These are phyloP conservation scores for Xylaria multiplex DNA, from an alignment of 2,329 filamentous ascomycete species.

Conservation along the genomic window DNA sequence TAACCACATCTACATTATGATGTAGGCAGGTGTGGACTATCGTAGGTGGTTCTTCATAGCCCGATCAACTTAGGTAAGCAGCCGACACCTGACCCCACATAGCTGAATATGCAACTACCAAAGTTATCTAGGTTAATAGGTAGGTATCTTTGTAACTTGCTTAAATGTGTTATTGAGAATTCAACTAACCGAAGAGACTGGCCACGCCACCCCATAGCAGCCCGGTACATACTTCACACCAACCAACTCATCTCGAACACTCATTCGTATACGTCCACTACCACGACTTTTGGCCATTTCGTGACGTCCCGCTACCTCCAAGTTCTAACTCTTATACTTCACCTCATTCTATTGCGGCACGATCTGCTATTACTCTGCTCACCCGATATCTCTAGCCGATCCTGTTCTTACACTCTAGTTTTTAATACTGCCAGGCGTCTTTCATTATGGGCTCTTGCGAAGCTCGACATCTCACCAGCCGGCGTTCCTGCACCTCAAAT, in stretches of 20 bases:
- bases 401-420: not conserved
- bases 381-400: not conserved
- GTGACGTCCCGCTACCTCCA: too few species aligned
- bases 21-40: not conserved
- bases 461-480: conserved; percentile 13
- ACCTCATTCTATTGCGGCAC: not conserved
- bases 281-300: not conserved
- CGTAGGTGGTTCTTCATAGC: not conserved
- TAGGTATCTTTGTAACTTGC: not conserved
- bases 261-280: not conserved
- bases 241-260: too few species aligned
- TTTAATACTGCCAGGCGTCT: not conserved
- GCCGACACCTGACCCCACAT: too few species aligned
- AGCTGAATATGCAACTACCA: too few species aligned
- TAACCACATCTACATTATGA: not conserved
- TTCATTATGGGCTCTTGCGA: conserved; percentile 19
- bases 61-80: not conserved
- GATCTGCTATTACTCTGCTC: not conserved
- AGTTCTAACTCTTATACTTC: not conserved
- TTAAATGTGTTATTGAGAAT: not conserved
- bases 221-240: too few species aligned
- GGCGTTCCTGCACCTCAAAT: conserved; percentile 16
- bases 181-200: not conserved
- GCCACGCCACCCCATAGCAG: too few species aligned
- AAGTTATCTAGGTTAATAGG: too few species aligned